Percentiles rank a stretch among this genome's conserved stretches.
phyloP scores from a whole-genome alignment of 257 asterid genomes.

The Pogostemon cablin region DNA sequence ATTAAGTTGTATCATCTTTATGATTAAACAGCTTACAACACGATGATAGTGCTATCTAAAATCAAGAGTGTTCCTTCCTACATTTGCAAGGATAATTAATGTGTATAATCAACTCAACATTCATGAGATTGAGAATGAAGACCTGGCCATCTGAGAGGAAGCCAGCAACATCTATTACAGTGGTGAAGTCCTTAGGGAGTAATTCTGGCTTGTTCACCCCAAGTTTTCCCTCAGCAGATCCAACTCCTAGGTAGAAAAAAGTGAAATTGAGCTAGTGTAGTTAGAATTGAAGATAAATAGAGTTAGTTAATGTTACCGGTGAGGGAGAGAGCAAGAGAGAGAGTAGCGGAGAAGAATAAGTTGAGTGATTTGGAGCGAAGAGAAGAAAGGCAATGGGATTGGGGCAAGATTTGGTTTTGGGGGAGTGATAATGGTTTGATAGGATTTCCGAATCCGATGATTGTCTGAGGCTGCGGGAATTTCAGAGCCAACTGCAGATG shows the following conservation, averaged over 20 bases:
- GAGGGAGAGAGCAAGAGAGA: slow-evolving; percentile 68
- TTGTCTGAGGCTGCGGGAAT: slow-evolving; percentile 25
- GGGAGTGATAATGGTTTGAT: slow-evolving; percentile 36
- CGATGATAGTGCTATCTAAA: not conserved
- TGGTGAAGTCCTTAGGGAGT: slow-evolving; percentile 71
- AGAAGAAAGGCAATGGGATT: slow-evolving; percentile 45
- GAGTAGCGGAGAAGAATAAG: slow-evolving; percentile 63
- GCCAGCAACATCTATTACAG: slow-evolving; percentile 93
- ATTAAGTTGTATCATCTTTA: slow-evolving; percentile 12
- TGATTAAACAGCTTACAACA: not conserved
- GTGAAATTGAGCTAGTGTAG: not conserved
- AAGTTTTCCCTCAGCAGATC: slow-evolving; percentile 66
- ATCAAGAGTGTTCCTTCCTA: not conserved
- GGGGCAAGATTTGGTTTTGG: slow-evolving; percentile 29
- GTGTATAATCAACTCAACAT: too few species aligned
- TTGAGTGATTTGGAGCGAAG: slow-evolving; percentile 55
- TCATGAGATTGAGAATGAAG: not conserved
- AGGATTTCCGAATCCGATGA: slow-evolving; percentile 6
- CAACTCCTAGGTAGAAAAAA: slow-evolving; percentile 52
- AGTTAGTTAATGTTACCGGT: slow-evolving; percentile 42
- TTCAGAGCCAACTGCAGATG: slow-evolving; percentile 44
- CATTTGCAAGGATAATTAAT: not conserved
- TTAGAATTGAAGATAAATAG: too few species aligned
- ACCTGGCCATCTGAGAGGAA: slow-evolving; percentile 99
- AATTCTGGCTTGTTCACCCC: slow-evolving; percentile 95